A percentile compares a stretch with the other conserved stretches of the same genome.
Evolutionary conservation across 192 early-diverging fungal species (phyloP).

Genomic region (Gigaspora rosea): DNA sequence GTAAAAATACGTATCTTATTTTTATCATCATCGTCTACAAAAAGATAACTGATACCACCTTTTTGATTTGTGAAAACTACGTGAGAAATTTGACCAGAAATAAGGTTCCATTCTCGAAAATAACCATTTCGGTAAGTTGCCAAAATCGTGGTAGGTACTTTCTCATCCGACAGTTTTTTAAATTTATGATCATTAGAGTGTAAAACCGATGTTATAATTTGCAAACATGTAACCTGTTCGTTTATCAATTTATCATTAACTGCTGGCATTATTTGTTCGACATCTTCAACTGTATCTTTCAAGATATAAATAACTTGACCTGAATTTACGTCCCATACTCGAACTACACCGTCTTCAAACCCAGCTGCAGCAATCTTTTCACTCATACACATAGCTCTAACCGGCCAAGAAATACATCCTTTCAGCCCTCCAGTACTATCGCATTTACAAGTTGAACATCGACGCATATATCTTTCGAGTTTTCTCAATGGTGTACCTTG

Average conservation of each 20-base stretch:
- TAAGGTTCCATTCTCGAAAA: constrained; percentile 31
- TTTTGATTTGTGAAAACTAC: constrained; percentile 31
- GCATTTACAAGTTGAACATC: constrained; percentile 30
- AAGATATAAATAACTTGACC: constrained; percentile 25
- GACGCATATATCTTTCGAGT: constrained; percentile 27
- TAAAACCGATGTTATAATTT: constrained; percentile 2
- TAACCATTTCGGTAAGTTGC: constrained; percentile 24
- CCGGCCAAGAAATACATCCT: constrained; percentile 31
- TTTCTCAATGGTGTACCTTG: constrained; percentile 19
- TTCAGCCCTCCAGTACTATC: constrained; percentile 21
- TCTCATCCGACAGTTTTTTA: background rate
- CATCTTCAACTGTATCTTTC: constrained; percentile 32
- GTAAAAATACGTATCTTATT: constrained; percentile 7
- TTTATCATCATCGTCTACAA: background rate
- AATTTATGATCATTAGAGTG: background rate
- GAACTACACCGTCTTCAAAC: constrained; percentile 32
- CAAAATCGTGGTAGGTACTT: background rate
- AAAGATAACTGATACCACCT: constrained; percentile 25
- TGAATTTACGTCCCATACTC: constrained; percentile 32
- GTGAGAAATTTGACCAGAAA: constrained; percentile 14
- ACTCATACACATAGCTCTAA: constrained; percentile 22
- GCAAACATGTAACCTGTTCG: constrained; percentile 28
- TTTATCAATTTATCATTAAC: background rate
- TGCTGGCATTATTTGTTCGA: constrained; percentile 15
- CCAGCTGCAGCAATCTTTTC: constrained; percentile 28